Evolutionary conservation across 2,329 filamentous ascomycete genomes (phyloP).

Genomic region (Verticillium longisporum): DNA sequence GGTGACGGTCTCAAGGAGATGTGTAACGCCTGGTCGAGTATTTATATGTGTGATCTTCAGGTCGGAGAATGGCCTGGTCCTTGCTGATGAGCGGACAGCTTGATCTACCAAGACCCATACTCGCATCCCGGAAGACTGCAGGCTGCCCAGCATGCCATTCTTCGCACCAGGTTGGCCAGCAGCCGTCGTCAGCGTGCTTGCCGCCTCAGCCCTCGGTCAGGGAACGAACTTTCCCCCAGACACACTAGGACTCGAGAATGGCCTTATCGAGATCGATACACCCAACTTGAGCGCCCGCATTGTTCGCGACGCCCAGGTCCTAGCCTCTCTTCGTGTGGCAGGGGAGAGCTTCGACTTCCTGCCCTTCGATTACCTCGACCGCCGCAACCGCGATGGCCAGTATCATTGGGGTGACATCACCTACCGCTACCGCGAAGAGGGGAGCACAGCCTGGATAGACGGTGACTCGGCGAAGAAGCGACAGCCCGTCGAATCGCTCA

Average conservation of each 20-base stretch:
- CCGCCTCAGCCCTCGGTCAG: not conserved
- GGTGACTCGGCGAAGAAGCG: slow-evolving; percentile 38
- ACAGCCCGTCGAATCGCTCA: slow-evolving; percentile 22
- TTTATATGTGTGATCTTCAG: not conserved
- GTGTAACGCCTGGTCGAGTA: not conserved
- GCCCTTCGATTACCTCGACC: slow-evolving; percentile 41
- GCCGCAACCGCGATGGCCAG: slow-evolving; percentile 41
- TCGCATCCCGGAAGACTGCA: too few relatives aligned
- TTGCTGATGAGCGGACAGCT: too few relatives aligned
- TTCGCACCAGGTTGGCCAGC: not conserved
- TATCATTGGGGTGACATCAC: slow-evolving; percentile 55
- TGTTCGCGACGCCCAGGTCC: slow-evolving; percentile 36
- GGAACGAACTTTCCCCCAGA: slow-evolving; percentile 14
- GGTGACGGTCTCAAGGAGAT: not conserved
- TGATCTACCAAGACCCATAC: too few relatives aligned
- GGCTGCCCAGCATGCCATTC: not conserved
- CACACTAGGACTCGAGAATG: slow-evolving; percentile 29
- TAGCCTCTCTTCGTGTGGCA: slow-evolving; percentile 37
- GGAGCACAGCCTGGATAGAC: slow-evolving; percentile 32
- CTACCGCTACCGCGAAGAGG: slow-evolving; percentile 40
- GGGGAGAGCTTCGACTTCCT: slow-evolving; percentile 44
- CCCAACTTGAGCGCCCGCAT: slow-evolving; percentile 34
- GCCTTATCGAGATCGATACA: slow-evolving; percentile 31
- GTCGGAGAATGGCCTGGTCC: too few relatives aligned
- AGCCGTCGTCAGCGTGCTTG: not conserved